Conservation (phyloP, 78 protist species). For the Dictyostelium citrinum region DNA sequence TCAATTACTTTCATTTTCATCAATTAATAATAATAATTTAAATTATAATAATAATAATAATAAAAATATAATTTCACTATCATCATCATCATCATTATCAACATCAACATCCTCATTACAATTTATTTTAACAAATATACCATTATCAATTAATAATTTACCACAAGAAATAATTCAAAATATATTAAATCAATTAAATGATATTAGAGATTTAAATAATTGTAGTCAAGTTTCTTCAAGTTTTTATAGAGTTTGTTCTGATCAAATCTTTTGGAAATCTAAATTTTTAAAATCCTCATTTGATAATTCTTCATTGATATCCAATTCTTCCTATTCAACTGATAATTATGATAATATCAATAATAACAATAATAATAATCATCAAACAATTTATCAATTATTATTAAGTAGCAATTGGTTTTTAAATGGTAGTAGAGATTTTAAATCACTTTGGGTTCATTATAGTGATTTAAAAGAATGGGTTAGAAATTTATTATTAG, state of each 20-base stretch:
- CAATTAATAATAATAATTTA: not conserved
- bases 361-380: not conserved
- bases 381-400: not conserved
- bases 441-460: conserved; percentile 22
- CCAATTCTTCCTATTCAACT: not conserved
- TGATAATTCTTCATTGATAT: not conserved
- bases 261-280: conserved; percentile 60
- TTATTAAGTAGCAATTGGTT: not conserved
- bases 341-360: not conserved
- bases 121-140: not conserved
- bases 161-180: conserved; percentile 55
- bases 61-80: not conserved
- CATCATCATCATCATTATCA: not conserved
- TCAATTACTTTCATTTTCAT: not conserved
- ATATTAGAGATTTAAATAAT: conserved; percentile 19
- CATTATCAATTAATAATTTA: conserved; percentile 3
- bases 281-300: conserved; percentile 11
- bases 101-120: not conserved
- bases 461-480: conserved; percentile 16
- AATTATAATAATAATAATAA: not conserved
- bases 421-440: not conserved
- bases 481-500: conserved; percentile 40
- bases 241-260: conserved; percentile 19
- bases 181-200: conserved; percentile 13
- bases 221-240: not conserved